Evolutionary conservation across 139 green algal species (phyloP).

Genomic region (Picochlorum sp.): DNA sequence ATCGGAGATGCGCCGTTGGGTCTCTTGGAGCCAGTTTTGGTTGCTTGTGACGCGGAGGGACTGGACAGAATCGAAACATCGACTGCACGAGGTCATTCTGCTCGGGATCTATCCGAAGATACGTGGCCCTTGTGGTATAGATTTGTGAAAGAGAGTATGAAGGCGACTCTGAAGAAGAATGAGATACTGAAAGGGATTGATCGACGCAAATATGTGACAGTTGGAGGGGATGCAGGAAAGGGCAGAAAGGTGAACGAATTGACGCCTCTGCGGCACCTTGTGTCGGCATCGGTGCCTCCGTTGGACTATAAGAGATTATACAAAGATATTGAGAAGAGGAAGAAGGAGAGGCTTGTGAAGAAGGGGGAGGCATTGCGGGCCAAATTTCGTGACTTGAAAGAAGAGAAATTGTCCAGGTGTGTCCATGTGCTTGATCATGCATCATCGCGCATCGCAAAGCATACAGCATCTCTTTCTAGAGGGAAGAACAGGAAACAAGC

Average conservation of each 20-base stretch:
- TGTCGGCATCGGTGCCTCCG: too few species aligned
- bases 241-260: background rate
- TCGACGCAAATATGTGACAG: background rate
- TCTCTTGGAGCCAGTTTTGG: background rate
- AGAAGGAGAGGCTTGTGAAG: too few species aligned
- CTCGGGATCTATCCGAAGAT: background rate
- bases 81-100: background rate
- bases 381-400: too few species aligned
- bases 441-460: too few species aligned
- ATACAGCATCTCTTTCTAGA: too few species aligned
- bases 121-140: background rate
- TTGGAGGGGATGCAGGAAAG: background rate
- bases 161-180: background rate
- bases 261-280: too few species aligned
- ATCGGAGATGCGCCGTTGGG: background rate
- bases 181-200: conserved; percentile 1
- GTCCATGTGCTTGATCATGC: too few species aligned
- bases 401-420: too few species aligned
- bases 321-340: too few species aligned
- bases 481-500: too few species aligned
- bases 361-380: too few species aligned
- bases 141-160: background rate
- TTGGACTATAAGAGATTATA: too few species aligned
- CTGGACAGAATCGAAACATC: background rate
- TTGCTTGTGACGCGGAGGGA: background rate